Evolutionary conservation across 2,329 filamentous ascomycete genomes (phyloP).

Genomic region (Diaporthe velutina): DNA sequence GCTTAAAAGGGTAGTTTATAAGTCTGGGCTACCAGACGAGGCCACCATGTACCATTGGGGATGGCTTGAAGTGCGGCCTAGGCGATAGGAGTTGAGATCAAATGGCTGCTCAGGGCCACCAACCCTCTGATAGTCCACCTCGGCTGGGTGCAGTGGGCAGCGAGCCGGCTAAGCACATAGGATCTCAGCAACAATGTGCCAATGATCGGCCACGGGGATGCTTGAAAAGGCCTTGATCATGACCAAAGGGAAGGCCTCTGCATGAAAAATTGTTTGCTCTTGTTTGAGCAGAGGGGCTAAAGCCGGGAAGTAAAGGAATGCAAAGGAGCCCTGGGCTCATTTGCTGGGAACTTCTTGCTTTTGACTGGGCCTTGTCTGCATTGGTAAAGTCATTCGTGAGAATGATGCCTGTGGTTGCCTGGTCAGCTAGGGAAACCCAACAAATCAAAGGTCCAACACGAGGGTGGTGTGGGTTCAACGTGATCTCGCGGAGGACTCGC

Average conservation of each 20-base stretch:
- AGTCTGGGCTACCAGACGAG: constrained; percentile 45
- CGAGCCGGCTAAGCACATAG: constrained; percentile 31
- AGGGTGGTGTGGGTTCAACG: constrained; percentile 44
- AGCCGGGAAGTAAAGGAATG: constrained; percentile 37
- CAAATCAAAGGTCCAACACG: constrained; percentile 40
- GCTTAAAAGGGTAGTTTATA: constrained; percentile 53
- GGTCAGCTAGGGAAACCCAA: constrained; percentile 37
- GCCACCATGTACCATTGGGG: constrained; percentile 15
- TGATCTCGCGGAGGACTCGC: constrained; percentile 46
- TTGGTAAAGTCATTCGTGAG: constrained; percentile 27
- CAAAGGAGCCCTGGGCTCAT: constrained; percentile 18
- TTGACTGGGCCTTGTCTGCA: constrained; percentile 33
- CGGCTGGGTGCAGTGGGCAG: constrained; percentile 20
- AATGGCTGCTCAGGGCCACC: constrained; percentile 23
- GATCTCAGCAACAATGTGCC: constrained; percentile 35
- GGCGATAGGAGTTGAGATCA: constrained; percentile 19
- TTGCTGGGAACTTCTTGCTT: constrained; percentile 41
- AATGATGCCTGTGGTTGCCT: constrained; percentile 37
- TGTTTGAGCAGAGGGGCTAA: constrained; percentile 41
- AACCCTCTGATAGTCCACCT: constrained; percentile 10
- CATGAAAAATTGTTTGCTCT: constrained; percentile 40
- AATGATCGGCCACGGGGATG: constrained; percentile 29
- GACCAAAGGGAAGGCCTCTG: constrained; percentile 32
- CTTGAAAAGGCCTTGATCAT: constrained; percentile 29
- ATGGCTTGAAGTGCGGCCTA: constrained; percentile 33